phyloP scores from a whole-genome alignment of 179 eudicot genomes.

The Drosera spatulata region DNA sequence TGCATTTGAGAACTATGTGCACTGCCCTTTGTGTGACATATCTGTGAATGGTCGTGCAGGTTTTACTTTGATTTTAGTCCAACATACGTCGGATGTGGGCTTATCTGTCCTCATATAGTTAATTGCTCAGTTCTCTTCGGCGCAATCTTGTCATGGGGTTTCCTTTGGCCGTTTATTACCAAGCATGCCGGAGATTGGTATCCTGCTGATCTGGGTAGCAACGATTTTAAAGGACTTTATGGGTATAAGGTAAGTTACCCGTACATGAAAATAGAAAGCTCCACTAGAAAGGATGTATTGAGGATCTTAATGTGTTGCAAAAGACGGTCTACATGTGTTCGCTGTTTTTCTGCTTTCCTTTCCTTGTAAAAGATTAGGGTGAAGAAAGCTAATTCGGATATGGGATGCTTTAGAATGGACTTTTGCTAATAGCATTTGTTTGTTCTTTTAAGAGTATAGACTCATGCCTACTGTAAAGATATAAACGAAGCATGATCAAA shows the following conservation, averaged over 20 bases:
- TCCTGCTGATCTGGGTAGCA: slow-evolving; percentile 76
- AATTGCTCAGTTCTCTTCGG: slow-evolving; percentile 89
- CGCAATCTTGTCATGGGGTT: slow-evolving; percentile 91
- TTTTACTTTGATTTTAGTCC: slow-evolving; percentile 98
- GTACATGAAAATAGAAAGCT: no score
- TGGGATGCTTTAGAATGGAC: not conserved
- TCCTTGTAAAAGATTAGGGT: not conserved
- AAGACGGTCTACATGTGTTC: no score
- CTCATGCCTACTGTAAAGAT: not conserved
- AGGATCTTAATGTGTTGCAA: no score
- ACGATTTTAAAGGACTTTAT: slow-evolving; percentile 94
- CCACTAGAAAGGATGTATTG: no score
- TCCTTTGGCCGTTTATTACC: slow-evolving; percentile 91
- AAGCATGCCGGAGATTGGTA: slow-evolving; percentile 92
- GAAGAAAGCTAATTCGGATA: not conserved
- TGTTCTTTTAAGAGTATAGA: no score
- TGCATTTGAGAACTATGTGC: no score
- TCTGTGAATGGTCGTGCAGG: slow-evolving; percentile 28
- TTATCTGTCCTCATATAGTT: slow-evolving; percentile 95
- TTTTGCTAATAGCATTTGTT: not conserved
- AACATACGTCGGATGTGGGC: slow-evolving; percentile 97
- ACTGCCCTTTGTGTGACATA: no score
- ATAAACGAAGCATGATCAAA: no score
- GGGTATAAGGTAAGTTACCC: slow-evolving; percentile 78
- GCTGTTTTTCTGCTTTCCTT: no score